Conservation (phyloP, 768 basidiomycete species). For the Psilocybe subaeruginosa region DNA sequence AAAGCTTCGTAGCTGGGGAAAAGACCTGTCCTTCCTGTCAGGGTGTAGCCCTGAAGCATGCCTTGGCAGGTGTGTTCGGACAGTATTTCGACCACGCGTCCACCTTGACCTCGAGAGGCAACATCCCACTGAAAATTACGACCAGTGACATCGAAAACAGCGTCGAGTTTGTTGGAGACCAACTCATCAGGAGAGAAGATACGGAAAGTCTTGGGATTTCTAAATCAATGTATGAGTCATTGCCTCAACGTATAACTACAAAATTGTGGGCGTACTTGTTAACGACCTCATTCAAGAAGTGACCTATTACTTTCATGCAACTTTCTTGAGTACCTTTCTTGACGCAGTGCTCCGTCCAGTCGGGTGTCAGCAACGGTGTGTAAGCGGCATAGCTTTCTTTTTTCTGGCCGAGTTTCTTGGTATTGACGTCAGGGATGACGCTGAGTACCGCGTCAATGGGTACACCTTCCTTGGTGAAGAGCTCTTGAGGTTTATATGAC, state of each 20-base stretch:
- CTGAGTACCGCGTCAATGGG: slow-evolving; percentile 60
- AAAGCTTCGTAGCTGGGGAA: slow-evolving; percentile 95
- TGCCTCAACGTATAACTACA: not conserved
- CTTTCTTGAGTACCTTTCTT: slow-evolving; percentile 64
- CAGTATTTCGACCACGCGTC: slow-evolving; percentile 86
- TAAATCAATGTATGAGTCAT: slow-evolving; percentile 23
- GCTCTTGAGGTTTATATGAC: slow-evolving; percentile 69
- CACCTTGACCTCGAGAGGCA: slow-evolving; percentile 66
- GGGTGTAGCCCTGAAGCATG: slow-evolving; percentile 91
- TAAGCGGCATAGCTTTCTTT: slow-evolving; percentile 70
- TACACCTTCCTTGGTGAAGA: slow-evolving; percentile 60
- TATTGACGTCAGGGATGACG: slow-evolving; percentile 55
- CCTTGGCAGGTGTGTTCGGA: slow-evolving; percentile 90
- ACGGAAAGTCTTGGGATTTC: slow-evolving; percentile 79
- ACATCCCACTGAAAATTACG: slow-evolving; percentile 90
- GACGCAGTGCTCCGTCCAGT: slow-evolving; percentile 61
- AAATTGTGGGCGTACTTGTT: slow-evolving; percentile 40
- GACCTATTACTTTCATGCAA: slow-evolving; percentile 76
- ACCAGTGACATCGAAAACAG: slow-evolving; percentile 65
- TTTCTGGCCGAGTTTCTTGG: slow-evolving; percentile 69
- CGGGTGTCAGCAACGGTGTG: slow-evolving; percentile 60
- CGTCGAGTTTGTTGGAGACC: slow-evolving; percentile 87
- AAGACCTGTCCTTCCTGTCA: slow-evolving; percentile 83
- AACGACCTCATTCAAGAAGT: slow-evolving; percentile 58
- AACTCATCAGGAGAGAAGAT: slow-evolving; percentile 93